Evolutionary conservation across 352 stramenopile species (phyloP).

Genomic region (Plasmopara viticola): DNA sequence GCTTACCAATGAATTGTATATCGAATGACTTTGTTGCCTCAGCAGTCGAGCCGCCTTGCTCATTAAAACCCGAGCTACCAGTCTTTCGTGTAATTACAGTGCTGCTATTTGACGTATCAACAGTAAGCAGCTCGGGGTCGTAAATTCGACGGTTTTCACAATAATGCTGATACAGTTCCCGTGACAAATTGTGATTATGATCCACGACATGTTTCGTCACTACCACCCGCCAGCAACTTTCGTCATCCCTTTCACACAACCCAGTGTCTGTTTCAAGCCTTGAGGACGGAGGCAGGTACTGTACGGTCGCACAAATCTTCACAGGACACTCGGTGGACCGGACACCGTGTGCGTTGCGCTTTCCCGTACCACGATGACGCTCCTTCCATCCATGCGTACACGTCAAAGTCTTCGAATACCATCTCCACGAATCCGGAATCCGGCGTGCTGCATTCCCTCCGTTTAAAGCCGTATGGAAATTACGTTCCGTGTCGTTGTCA

Average conservation of each 20-base stretch:
- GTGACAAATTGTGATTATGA: slow-evolving; percentile 79
- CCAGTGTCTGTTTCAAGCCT: background rate
- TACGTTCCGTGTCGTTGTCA: slow-evolving; percentile 19
- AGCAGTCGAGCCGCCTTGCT: background rate
- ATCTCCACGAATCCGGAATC: slow-evolving; percentile 67
- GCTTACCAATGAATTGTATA: slow-evolving; percentile 1
- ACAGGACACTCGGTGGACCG: slow-evolving; percentile 63
- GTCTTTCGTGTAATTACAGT: slow-evolving; percentile 22
- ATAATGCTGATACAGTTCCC: slow-evolving; percentile 67
- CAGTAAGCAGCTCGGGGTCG: slow-evolving; percentile 57
- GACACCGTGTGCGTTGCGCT: slow-evolving; percentile 54
- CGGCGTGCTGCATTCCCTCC: slow-evolving; percentile 16
- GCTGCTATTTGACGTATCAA: slow-evolving; percentile 36
- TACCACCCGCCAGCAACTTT: slow-evolving; percentile 52
- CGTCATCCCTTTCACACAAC: background rate
- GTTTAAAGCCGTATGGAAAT: slow-evolving; percentile 11
- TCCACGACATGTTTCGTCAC: slow-evolving; percentile 71
- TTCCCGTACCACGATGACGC: slow-evolving; percentile 53
- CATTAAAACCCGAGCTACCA: background rate
- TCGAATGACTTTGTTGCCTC: background rate
- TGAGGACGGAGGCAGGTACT: slow-evolving; percentile 32
- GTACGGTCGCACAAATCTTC: slow-evolving; percentile 75
- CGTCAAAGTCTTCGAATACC: slow-evolving; percentile 77
- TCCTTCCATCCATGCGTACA: slow-evolving; percentile 83
- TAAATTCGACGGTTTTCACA: slow-evolving; percentile 76